A percentile compares a stretch with the other conserved stretches of the same genome.
phyloP scores from a whole-genome alignment of 148 eudicot genomes.

The Arctostaphylos glauca region DNA sequence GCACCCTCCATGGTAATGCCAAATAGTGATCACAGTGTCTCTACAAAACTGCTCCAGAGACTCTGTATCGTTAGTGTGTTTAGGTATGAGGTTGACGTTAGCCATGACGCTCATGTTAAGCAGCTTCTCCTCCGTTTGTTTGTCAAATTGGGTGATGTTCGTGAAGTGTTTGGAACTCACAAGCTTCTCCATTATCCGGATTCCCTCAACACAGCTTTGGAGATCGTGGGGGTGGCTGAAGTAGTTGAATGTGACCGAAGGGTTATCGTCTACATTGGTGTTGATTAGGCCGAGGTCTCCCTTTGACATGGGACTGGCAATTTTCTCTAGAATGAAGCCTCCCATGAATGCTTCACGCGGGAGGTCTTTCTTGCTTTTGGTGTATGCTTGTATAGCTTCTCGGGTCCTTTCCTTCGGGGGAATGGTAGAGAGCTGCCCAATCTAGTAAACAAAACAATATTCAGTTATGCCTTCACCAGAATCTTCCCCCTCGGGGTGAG shows the following conservation, averaged over 20 bases:
- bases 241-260: conserved; percentile 80
- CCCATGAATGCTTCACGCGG: conserved; percentile 81
- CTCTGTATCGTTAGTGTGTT: conserved; percentile 62
- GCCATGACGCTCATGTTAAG: conserved; percentile 78
- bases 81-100: conserved; percentile 71
- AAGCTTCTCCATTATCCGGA: conserved; percentile 52
- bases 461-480: too few relatives aligned
- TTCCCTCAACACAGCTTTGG: conserved; percentile 59
- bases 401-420: conserved; percentile 83
- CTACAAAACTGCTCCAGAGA: conserved; percentile 78
- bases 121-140: conserved; percentile 38
- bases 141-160: conserved; percentile 41
- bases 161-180: conserved; percentile 45
- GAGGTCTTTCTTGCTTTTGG: conserved; percentile 42
- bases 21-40: conserved; percentile 83
- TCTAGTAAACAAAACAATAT: conserved; percentile 30
- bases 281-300: conserved; percentile 58
- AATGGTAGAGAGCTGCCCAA: conserved; percentile 87
- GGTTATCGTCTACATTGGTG: conserved; percentile 64
- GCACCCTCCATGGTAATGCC: conserved; percentile 99
- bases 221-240: conserved; percentile 75
- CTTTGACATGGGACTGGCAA: conserved; percentile 61
- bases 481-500: too few relatives aligned
- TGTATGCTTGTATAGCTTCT: conserved; percentile 66
- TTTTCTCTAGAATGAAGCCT: conserved; percentile 79